These are phyloP conservation scores for Malassezia arunalokei DNA, from an alignment of 1,284 basidiomycete species.

Conservation along the genomic window DNA sequence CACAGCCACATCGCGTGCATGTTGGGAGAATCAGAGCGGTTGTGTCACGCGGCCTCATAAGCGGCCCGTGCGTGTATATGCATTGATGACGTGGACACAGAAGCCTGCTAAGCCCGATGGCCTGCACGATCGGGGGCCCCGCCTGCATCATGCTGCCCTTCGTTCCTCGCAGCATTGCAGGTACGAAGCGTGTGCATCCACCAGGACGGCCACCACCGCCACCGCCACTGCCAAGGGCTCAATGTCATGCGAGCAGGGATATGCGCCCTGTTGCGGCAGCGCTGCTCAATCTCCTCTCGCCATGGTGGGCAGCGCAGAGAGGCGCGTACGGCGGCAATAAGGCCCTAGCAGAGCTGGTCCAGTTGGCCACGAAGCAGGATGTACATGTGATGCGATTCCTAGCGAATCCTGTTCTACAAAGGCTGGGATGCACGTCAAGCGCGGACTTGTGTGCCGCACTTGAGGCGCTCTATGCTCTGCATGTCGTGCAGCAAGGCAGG, in stretches of 20 bases:
- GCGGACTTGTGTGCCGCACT: constrained; percentile 2
- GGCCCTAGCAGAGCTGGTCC: neutral
- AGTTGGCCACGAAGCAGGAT: neutral
- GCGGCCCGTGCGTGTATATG: neutral
- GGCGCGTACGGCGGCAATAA: neutral
- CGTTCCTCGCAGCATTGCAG: constrained; percentile 15
- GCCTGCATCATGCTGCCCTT: constrained; percentile 10
- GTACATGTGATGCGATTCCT: constrained; percentile 4
- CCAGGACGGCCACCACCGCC: neutral
- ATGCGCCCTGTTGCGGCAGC: neutral
- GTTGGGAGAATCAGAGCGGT: neutral
- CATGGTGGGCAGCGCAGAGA: constrained; percentile 1
- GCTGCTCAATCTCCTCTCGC: constrained; percentile 7
- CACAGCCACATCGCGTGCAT: neutral
- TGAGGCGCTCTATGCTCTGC: neutral
- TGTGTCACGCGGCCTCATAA: neutral
- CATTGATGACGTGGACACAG: constrained; percentile 6
- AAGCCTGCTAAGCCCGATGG: neutral
- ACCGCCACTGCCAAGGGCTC: neutral
- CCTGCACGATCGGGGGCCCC: neutral
- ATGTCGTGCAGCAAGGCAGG: neutral
- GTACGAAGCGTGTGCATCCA: constrained; percentile 11
- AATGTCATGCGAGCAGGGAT: neutral
- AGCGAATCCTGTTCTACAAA: neutral
- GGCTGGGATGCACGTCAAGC: neutral